Base-by-base conservation (phyloP, 345 rosid genomes). In the Nephelium lappaceum region DNA sequence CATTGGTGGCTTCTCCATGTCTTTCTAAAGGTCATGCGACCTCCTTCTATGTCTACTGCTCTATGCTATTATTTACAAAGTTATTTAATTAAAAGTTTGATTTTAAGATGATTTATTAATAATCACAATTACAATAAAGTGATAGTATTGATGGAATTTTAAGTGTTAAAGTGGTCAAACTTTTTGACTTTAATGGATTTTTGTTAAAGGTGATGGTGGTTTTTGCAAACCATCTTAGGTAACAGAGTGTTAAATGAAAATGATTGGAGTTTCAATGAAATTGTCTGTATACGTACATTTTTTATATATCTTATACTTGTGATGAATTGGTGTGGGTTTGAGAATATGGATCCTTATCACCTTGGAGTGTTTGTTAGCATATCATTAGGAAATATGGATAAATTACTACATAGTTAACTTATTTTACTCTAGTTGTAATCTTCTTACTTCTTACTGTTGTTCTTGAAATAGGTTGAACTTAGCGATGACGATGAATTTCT, bases 401-500 rank as follows among this genome's bases (percentile, higher is more conserved):
- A 18, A 15, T 11, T 62, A 38, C 2, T 15, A 10, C 27, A 23
- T 41, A 74, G 42, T 49, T n/a, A 18, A 19, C n/a, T 25, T 31
- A 8, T 51, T 31, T 47, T 25, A 47, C 12, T 51, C 27, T 76
- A 42, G 76, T 36, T 75, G 72, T 58, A 76, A 25, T 49, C 21
- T 25, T 79, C 71, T 66, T 45, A 63, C 60, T 41, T 51, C 61
- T 43, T 25, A 25, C 7, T 71, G 2, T 73, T 55, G 25, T 66
- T 14, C 73, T 77, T 82, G 73, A 66, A 70, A 75, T 78, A 91
- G 97, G 80, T 93, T 82, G 95, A 91, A 75, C 93, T 93, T 68
- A 85, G 91, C 21, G 91, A 89, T 57, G 97, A 93, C 57, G 97
- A 91, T 81, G 97, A 93, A 36, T 93, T 93, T 87, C 84, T 91